Evolutionary conservation across 1,139 yeast species (phyloP), one percentile per base, ranked within the genome.

Genomic region (Nematodospora anomalae): DNA sequence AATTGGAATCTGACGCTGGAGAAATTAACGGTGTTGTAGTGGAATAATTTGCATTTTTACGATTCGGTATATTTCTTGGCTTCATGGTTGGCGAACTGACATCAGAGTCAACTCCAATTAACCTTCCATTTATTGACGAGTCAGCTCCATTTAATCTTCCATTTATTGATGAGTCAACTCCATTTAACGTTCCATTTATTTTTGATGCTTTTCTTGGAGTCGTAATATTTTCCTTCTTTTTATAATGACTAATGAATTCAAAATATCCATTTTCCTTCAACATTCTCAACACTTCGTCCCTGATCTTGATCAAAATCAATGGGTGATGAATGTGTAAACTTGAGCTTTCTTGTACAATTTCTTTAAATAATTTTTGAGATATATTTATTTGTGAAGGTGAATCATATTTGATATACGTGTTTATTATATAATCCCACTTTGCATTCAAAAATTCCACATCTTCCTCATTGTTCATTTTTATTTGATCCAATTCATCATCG

Each of bases 321-420:
- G 79, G 79, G 9, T 66, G 57, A 38, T 72, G 78, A 23, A 59
- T 52, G 15, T 52, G 40, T 11, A 52, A 38, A n/a, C 42, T 42
- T 4, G 45, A 37, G 15, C 55, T 42, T 38, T 67, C 74, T n/a
- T 43, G 40, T 7, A 64, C 47, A 29, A 73, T 58, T 23, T 55
- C 55, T 25, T 57, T 51, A 37, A 58, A 60, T 16, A 67, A 54
- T 18, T 54, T 53, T 38, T 63, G 57, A 0, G 76, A 67, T 9
- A 74, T 49, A 46, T 74, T 74, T 39, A 74, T 66, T 49, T 74
- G 77, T 30, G 57, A 62, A 4, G 71, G 72, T 0, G 78, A 60
- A 42, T 71, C 64, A 18, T 55, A 51, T 14, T 44, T 42, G 14
- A 67, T 54, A 43, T 58, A 66, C 25, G 44, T 54, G 26, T 47